Conservation (phyloP, 2,329 filamentous ascomycete species). For the Coniochaeta sp. region DNA sequence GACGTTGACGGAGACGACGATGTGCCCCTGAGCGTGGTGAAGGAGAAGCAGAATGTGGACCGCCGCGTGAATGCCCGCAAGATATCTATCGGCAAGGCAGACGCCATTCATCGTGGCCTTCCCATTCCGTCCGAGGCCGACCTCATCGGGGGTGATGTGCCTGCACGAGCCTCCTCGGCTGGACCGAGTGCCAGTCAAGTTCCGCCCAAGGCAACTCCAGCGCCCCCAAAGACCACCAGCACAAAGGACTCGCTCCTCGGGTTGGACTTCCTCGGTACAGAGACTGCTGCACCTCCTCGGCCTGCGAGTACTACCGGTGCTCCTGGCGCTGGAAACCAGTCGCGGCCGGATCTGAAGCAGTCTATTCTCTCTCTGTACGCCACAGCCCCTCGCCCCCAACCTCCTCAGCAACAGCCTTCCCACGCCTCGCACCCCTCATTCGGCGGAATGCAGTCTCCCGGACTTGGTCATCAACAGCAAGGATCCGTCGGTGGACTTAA, state of each 20-base stretch:
- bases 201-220: slow-evolving; percentile 55
- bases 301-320: slow-evolving; percentile 75
- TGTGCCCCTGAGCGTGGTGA: slow-evolving; percentile 55
- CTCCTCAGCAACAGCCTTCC: slow-evolving; percentile 40
- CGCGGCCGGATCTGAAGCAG: slow-evolving; percentile 89
- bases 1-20: slow-evolving; percentile 84
- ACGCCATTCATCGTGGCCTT: slow-evolving; percentile 13
- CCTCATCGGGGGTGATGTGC: slow-evolving; percentile 71
- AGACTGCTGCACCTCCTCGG: slow-evolving; percentile 62
- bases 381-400: slow-evolving; percentile 70
- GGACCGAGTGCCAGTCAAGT: slow-evolving; percentile 56
- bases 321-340: slow-evolving; percentile 54
- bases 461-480: slow-evolving; percentile 37
- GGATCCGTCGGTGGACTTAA: slow-evolving; percentile 57
- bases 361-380: slow-evolving; percentile 95
- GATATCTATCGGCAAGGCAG: slow-evolving; percentile 41
- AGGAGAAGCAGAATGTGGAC: slow-evolving; percentile 59
- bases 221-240: slow-evolving; percentile 60
- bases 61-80: slow-evolving; percentile 54
- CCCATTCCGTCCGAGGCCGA: slow-evolving; percentile 54
- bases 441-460: slow-evolving; percentile 57
- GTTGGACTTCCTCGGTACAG: slow-evolving; percentile 81
- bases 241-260: slow-evolving; percentile 87
- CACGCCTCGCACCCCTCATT: slow-evolving; percentile 59
- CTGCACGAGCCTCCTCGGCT: slow-evolving; percentile 67